phyloP scores from a whole-genome alignment of 208 protist species.

The Trypanosoma cruzi region DNA sequence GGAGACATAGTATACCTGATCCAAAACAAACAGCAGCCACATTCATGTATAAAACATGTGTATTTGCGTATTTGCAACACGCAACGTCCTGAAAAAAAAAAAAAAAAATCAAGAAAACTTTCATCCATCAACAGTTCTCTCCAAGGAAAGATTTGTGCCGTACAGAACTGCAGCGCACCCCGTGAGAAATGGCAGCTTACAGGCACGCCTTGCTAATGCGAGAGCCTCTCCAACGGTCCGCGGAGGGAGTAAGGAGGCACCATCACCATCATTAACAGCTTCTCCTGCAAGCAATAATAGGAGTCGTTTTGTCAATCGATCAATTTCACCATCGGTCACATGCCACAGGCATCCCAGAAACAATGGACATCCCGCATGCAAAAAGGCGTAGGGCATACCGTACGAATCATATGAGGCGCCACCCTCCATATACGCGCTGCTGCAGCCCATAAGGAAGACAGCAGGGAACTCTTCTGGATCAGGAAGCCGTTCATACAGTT shows the following conservation, averaged over 20 bases:
- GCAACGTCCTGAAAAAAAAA: neutral
- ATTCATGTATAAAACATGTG: too few relatives aligned
- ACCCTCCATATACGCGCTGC: slow-evolving; percentile 55
- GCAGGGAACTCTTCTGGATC: slow-evolving; percentile 11
- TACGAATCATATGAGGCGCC: slow-evolving; percentile 39
- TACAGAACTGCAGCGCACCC: slow-evolving; percentile 59
- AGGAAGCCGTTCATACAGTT: slow-evolving; percentile 60
- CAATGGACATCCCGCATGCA: slow-evolving; percentile 59
- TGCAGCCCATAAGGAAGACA: slow-evolving; percentile 84
- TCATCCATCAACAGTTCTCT: neutral
- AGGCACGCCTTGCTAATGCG: slow-evolving; percentile 40
- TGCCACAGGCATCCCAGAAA: slow-evolving; percentile 79
- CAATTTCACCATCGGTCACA: slow-evolving; percentile 80
- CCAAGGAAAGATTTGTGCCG: slow-evolving; percentile 42
- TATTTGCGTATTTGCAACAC: too few relatives aligned
- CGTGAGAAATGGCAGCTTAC: slow-evolving; percentile 62
- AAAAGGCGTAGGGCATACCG: slow-evolving; percentile 72
- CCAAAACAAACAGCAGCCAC: too few relatives aligned
- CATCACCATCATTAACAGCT: neutral
- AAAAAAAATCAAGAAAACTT: neutral
- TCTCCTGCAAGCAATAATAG: slow-evolving; percentile 23
- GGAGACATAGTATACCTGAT: neutral
- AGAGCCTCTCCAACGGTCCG: slow-evolving; percentile 51
- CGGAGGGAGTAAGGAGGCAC: neutral
- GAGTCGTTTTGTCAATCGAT: slow-evolving; percentile 58